These are phyloP conservation scores for Allium fistulosum DNA, from an alignment of 106 monocot species.

Conservation along the genomic window DNA sequence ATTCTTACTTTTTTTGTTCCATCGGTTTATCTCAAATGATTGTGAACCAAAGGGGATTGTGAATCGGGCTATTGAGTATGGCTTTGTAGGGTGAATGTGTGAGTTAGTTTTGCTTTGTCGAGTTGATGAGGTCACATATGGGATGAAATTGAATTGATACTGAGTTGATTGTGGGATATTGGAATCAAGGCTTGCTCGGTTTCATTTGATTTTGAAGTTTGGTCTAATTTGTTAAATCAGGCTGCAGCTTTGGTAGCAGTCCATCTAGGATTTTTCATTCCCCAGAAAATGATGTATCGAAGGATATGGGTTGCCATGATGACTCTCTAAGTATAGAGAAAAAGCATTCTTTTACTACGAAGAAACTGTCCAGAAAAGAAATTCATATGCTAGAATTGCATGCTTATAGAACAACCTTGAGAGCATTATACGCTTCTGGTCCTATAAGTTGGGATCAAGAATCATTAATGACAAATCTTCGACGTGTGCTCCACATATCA, in stretches of 20 bases:
- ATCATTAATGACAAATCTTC: slow-evolving; percentile 65
- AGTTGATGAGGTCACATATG: too few species aligned
- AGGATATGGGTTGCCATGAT: slow-evolving; percentile 24
- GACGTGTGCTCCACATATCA: slow-evolving; percentile 58
- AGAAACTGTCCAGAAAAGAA: slow-evolving; percentile 15
- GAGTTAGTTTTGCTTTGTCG: too few species aligned
- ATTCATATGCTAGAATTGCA: slow-evolving; percentile 54
- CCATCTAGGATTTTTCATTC: slow-evolving; percentile 7
- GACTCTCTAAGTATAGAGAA: slow-evolving; percentile 16
- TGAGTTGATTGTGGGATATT: too few species aligned
- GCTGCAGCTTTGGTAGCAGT: slow-evolving; percentile 37
- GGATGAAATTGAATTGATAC: too few species aligned
- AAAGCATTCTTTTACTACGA: slow-evolving; percentile 15
- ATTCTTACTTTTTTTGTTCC: too few species aligned
- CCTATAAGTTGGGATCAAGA: slow-evolving; percentile 87
- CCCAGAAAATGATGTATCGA: slow-evolving; percentile 1
- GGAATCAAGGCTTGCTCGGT: too few species aligned
- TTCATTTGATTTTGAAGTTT: too few species aligned
- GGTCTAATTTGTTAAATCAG: too few species aligned
- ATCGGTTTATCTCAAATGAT: too few species aligned
- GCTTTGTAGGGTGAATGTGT: too few species aligned
- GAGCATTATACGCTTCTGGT: slow-evolving; percentile 68
- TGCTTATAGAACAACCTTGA: slow-evolving; percentile 48
- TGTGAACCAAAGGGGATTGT: too few species aligned
- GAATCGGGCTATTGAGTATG: too few species aligned